phyloP scores from a whole-genome alignment of 2,329 filamentous ascomycete genomes.

The Biscogniauxia marginata region DNA sequence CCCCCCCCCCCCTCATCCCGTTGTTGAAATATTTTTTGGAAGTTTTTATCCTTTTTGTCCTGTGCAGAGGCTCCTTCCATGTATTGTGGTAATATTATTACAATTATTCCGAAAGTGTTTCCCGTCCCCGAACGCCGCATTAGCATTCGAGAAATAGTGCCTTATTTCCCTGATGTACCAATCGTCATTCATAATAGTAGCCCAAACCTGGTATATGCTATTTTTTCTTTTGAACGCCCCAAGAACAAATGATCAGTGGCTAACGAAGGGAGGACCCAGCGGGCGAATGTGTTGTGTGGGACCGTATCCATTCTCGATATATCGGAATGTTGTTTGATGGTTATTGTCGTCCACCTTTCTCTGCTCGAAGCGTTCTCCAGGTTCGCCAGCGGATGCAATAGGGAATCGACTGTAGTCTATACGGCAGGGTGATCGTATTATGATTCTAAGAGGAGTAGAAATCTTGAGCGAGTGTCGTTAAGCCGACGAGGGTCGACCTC shows the following conservation, averaged over 20 bases:
- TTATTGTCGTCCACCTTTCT: neutral
- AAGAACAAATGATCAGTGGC: neutral
- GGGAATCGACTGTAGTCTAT: neutral
- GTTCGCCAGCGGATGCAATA: neutral
- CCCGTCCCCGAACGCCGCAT: neutral
- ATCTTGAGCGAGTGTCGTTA: neutral
- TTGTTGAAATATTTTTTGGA: neutral
- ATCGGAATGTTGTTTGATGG: neutral
- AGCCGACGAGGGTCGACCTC: neutral
- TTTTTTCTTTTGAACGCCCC: neutral
- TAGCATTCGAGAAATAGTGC: neutral
- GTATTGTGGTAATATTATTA: neutral
- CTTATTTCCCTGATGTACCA: neutral
- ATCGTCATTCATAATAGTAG: neutral
- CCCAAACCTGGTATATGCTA: neutral
- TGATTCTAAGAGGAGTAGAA: neutral
- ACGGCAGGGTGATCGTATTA: neutral
- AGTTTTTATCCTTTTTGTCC: neutral
- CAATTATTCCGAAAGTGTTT: neutral
- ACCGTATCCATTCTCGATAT: neutral
- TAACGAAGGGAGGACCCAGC: neutral
- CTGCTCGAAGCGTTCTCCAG: neutral
- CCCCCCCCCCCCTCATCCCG: neutral
- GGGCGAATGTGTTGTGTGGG: neutral
- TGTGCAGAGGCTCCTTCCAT: neutral